phyloP scores from a whole-genome alignment of 768 basidiomycete genomes.

The Aureoboletus auriporus region DNA sequence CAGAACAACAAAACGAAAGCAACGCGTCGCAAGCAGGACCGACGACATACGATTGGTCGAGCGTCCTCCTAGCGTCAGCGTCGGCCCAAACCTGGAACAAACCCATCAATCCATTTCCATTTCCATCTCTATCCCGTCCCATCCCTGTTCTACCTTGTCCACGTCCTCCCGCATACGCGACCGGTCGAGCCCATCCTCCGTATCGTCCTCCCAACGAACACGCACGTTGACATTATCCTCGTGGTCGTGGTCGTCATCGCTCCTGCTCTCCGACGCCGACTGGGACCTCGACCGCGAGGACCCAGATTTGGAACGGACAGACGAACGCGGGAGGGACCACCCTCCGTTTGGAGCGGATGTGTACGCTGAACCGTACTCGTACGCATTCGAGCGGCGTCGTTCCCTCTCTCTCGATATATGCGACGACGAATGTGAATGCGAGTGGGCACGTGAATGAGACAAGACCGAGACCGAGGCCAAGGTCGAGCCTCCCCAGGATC shows the following conservation, averaged over 20 bases:
- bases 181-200: not conserved
- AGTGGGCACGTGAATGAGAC: slow-evolving; percentile 3
- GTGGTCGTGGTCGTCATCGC: slow-evolving; percentile 30
- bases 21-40: not conserved
- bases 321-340: slow-evolving; percentile 56
- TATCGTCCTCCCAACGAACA: not conserved
- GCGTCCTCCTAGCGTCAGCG: not conserved
- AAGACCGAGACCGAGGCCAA: no score
- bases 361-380: slow-evolving; percentile 10
- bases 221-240: not conserved
- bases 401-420: no score
- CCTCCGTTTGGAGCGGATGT: slow-evolving; percentile 33
- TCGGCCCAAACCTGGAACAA: no score
- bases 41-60: no score
- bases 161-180: not conserved
- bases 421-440: slow-evolving; percentile 3
- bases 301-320: slow-evolving; percentile 39
- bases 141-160: slow-evolving; percentile 21
- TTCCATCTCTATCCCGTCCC: slow-evolving; percentile 55
- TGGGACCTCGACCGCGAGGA: slow-evolving; percentile 32
- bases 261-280: slow-evolving; percentile 33
- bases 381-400: slow-evolving; percentile 10
- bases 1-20: not conserved
- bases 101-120: slow-evolving; percentile 28
- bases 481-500: no score